Conservation (phyloP, 495 filamentous ascomycete species). For the Trypethelium eluteriae region DNA sequence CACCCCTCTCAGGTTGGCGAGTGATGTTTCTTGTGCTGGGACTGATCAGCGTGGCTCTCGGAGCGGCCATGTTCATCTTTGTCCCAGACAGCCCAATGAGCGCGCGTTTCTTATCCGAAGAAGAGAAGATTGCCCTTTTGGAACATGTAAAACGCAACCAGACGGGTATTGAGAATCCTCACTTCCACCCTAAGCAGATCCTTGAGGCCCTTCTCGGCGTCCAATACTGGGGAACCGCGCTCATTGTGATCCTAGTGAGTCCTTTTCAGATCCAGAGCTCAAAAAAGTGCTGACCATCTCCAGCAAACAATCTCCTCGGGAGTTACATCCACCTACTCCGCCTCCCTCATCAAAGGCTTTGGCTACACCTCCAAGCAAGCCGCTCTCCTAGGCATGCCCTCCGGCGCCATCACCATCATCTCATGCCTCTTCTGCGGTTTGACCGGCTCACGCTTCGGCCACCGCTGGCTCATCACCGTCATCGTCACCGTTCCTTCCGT, state of each 20-base stretch:
- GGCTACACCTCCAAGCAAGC: neutral
- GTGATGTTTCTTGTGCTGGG: slow-evolving; percentile 59
- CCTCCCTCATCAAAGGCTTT: neutral
- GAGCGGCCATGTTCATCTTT: slow-evolving; percentile 50
- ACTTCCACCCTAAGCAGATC: slow-evolving; percentile 30
- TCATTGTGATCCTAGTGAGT: neutral
- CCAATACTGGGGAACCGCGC: slow-evolving; percentile 17
- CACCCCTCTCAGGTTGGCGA: slow-evolving; percentile 41
- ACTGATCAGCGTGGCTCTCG: slow-evolving; percentile 48
- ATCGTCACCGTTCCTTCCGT: neutral
- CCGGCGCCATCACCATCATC: neutral
- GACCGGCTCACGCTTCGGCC: neutral
- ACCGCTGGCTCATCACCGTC: neutral
- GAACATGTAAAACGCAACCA: slow-evolving; percentile 26
- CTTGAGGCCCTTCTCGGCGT: slow-evolving; percentile 24
- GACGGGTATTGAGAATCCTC: slow-evolving; percentile 31
- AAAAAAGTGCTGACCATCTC: too few species aligned
- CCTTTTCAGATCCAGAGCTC: neutral
- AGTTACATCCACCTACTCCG: neutral
- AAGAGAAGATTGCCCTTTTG: slow-evolving; percentile 43
- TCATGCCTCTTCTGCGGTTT: neutral
- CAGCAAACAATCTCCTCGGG: neutral
- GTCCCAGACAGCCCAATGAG: slow-evolving; percentile 61
- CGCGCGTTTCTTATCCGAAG: slow-evolving; percentile 54
- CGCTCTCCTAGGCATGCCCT: neutral